Conservation (phyloP, 108 stramenopile species). For the Nitzschia palea region DNA sequence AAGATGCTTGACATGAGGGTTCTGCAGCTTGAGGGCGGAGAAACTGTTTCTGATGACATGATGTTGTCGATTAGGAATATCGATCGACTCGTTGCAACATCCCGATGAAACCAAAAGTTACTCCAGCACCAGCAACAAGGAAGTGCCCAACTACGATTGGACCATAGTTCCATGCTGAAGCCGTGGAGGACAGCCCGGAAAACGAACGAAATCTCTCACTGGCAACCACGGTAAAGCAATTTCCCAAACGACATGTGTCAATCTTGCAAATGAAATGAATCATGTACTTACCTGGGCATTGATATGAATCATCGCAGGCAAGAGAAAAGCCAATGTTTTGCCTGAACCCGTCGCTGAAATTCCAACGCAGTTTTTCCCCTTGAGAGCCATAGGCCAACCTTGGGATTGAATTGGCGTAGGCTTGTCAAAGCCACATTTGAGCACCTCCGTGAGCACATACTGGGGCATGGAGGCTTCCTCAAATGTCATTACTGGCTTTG, state of each 20-base stretch:
- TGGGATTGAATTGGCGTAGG: constrained; percentile 99
- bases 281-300: constrained; percentile 91
- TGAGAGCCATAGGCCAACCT: constrained; percentile 99
- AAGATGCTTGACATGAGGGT: too few species aligned
- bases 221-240: background rate
- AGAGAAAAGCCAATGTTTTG: constrained; percentile 85
- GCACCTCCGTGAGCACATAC: constrained; percentile 92
- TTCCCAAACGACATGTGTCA: too few species aligned
- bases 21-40: too few species aligned
- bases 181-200: background rate
- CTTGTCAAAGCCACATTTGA: constrained; percentile 92
- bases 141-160: background rate
- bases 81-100: too few species aligned
- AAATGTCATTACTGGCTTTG: constrained; percentile 96
- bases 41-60: too few species aligned
- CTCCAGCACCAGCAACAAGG: constrained; percentile 9
- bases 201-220: background rate
- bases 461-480: constrained; percentile 97
- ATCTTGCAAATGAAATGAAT: too few species aligned
- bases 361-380: constrained; percentile 97
- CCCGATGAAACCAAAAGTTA: background rate
- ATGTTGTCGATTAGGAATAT: too few species aligned
- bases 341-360: constrained; percentile 93
- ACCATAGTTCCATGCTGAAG: background rate
- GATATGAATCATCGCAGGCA: constrained; percentile 99